Percentiles rank a stretch among this genome's conserved stretches.
These are phyloP conservation scores for Tuber magnatum DNA, from an alignment of 495 filamentous ascomycete genomes.

Conservation along the genomic window DNA sequence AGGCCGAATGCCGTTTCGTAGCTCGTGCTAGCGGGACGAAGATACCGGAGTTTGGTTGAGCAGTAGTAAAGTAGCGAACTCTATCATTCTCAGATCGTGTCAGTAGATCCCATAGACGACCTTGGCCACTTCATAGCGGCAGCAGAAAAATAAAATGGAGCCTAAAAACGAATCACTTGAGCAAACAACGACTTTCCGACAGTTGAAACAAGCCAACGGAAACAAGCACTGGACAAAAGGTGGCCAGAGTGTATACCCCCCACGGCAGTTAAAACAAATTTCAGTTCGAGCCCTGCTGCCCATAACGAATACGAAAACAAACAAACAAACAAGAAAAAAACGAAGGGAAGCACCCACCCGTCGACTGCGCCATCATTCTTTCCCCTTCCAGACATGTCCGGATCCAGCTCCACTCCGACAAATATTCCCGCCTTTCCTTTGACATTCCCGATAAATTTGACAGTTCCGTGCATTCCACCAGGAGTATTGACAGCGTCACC, in stretches of 20 bases:
- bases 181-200: background rate
- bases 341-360: slow-evolving; percentile 54
- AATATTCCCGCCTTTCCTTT: slow-evolving; percentile 85
- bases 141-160: background rate
- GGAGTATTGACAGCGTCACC: slow-evolving; percentile 92
- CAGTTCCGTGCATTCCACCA: slow-evolving; percentile 82
- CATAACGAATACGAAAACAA: slow-evolving; percentile 6
- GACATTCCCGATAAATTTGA: slow-evolving; percentile 83
- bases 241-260: slow-evolving; percentile 1
- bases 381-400: slow-evolving; percentile 69
- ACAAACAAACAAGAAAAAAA: slow-evolving; percentile 7
- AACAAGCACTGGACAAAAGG: background rate
- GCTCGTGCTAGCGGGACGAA: slow-evolving; percentile 88
- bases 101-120: background rate
- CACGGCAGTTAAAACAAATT: background rate
- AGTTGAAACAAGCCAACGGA: background rate
- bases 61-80: slow-evolving; percentile 74
- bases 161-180: background rate
- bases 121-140: background rate
- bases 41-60: slow-evolving; percentile 73
- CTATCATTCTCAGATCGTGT: slow-evolving; percentile 42
- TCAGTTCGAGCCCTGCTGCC: background rate
- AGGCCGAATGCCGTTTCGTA: slow-evolving; percentile 58
- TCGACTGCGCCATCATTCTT: slow-evolving; percentile 98
- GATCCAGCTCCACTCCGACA: slow-evolving; percentile 85